Evolutionary conservation across 768 basidiomycete species (phyloP), one percentile per base, ranked within the genome.

Genomic region (Russula emetica): DNA sequence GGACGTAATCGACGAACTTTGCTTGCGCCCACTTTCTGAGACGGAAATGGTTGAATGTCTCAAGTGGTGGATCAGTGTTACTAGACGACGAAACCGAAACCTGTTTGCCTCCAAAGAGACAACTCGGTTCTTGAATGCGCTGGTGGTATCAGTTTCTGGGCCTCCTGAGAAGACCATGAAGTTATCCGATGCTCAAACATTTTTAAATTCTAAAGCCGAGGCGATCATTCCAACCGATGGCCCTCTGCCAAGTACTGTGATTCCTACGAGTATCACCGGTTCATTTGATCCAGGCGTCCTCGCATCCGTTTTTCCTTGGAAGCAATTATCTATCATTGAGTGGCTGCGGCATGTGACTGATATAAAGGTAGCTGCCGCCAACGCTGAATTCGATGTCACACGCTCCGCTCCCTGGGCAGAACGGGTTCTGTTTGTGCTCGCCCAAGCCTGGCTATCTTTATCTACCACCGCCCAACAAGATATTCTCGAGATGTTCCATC

Each of bases 1-100:
- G 30, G 97, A 98, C 72, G 89, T 98, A 18, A 76, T 98, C 47
- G 76, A 79, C 44, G 91, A 96, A 72, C 79, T 99, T 18, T 81
- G 82, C 16, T 74, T 80, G 7, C 78, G 90, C 20, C 87, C 94
- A 5, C 79, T 99, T 26, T 72, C 74, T 5, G 83, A 90, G 70
- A 75, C 77, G 7, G 92, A 98, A 70, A 87, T 90, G 75, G 72
- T 87, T n/a, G 85, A 85, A 5, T 94, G 90, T 73, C 76, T 98
- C 66, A 83, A 84, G 62, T 98, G 97, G 96, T 94, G 79, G 65
- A 86, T 81, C 34, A 62, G 69, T 22, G 71, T 83, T 14, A 79
- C 81, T 55, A 76, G 73, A 34, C 76, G 77, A 28, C 71, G 71
- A 40, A 72, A 69, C n/a, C n/a, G n/a, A n/a, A n/a, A n/a, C n/a